Evolutionary conservation across 371 early-diverging fungal genomes (phyloP), one percentile per base, ranked within the genome.

Genomic region (Circinella minor): DNA sequence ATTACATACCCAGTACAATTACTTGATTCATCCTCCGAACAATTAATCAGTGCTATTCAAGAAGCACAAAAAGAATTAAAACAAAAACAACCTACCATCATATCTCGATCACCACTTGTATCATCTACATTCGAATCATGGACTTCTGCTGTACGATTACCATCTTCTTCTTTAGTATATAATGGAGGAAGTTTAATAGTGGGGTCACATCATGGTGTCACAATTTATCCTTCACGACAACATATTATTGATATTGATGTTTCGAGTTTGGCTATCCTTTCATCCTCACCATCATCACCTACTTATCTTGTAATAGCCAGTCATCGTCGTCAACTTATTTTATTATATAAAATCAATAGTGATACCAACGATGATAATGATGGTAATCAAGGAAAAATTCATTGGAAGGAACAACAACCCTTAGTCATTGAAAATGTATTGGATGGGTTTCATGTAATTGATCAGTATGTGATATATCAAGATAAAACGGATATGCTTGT

Each of bases 1-100:
- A 18, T 57, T n/a, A 57, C 57, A 5, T 57, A 27, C 57, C 57
- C 27, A 34, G 57, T 57, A 7, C 57, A 57, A n/a, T 34, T 57
- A 18, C 43, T 43, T 11, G 36, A 57, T 18, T 10, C 20, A 34
- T n/a, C 57, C 11, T 13, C 43, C 43, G 43, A 57, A 18, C 10
- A 18, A 57, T 27, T 57, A 7, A 11, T 57, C 4, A 7, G 27
- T 10, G 57, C 27, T 7, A 57, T 57, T 57, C 10, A 10, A 6
- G 36, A 57, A 9, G 57, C 57, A 18, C 20, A 57, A 57, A 18
- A 57, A 34, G 36, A 18, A 34, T 34, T 57, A 27, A 57, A 57
- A 13, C 57, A 34, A 57, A 51, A 51, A n/a, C 51, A 51, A 51
- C 51, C 51, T 8, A 11, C 11, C 57, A 17, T 34, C 10, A 27